Base-by-base conservation (phyloP, 176 grass and related monocot genomes). In the Coix lacrymajobi region DNA sequence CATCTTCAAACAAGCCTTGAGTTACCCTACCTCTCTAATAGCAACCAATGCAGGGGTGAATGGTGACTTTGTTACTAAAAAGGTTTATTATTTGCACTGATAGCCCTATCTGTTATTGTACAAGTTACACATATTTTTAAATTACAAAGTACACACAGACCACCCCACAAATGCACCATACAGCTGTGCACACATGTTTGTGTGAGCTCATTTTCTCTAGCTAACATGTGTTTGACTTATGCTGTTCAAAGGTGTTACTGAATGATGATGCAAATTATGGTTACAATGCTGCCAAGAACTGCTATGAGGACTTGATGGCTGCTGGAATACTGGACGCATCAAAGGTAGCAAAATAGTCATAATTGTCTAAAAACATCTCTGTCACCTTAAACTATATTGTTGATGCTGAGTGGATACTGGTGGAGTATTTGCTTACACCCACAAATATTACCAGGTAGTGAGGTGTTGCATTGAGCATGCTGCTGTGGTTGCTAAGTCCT, bases 391-490 rank as follows among this genome's bases (percentile, higher is more conserved):
- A 76, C 20, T 71, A 37, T 80, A 40, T 13, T 37, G 57, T 36
- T 70, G 62, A 65, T 64, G 52, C 37, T 78, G 9, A 54, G 60
- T 73, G 69, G 7, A 66, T 62, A 71, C 39, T 66, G 11, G 80
- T 25, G 74, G 34, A 73, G 32, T 26, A 84, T 78, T 78, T 68
- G 7, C 39, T 48, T 24, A 20, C 11, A 64, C 20, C 46, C 37
- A 70, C 65, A 41, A 75, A 58, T 54, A 39, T 40, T 41, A 39
- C 45, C 81, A 97, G 95, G 92, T 98, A 32, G 92, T 98, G 51
- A 94, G 92, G 83, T 98, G 95, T 71, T 98, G 92, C 76, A 91
- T 98, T 78, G 71, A 94, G 67, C 95, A 98, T 75, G 88, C 95
- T 81, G 92, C 95, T 81, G 77, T 94, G 51, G 90, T 95, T 77